Evolutionary conservation across 768 basidiomycete species (phyloP), one percentile per base, ranked within the genome.

Genomic region (Termitomyces sp.): DNA sequence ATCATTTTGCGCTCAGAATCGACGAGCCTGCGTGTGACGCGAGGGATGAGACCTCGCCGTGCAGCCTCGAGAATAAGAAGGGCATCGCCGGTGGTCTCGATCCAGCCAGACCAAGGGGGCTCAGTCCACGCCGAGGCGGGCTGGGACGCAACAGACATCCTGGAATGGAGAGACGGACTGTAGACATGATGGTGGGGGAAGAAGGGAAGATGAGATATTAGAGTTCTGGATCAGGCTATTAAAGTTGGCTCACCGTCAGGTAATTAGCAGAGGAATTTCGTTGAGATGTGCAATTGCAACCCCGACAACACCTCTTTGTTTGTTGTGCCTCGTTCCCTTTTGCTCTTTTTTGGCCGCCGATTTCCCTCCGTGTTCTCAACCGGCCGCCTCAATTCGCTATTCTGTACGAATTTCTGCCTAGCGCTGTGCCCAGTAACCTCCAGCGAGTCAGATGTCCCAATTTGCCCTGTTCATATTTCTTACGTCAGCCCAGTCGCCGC

Each of bases 41-140:
- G 82, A 9, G 95, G 95, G 37, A 97, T 94, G 65, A 95, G 82
- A 26, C 94, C 94, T 33, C 90, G 81, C 49, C 90, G 82, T 39
- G 94, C 94, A 7, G 95, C 95, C 69, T 98, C 95, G 68, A 98
- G 91, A 71, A 98, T 90, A 69, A 98, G 86, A n/a, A 98, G 82
- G 7, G 95, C 94, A 74, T 98, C 95, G 65, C 89, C 88, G 0
- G 95, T 97, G 4, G 93, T 91, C 70, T 95, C 93, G 77, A 98
- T 93, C 85, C 90, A 97, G 20, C 95, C 95, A 12, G 85, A 86
- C 88, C 91, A 95, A 2, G 93, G 94, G 0, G 93, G 93, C 60
- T 93, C 91, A 22, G 88, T 86, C 88, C 88, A 89, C n/a, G 83
- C 78, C 30, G 69, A 63, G 36, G 76, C 62, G 59, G 71, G 75